phyloP scores from a whole-genome alignment of 345 rosid species.

The Pistacia integerrima region DNA sequence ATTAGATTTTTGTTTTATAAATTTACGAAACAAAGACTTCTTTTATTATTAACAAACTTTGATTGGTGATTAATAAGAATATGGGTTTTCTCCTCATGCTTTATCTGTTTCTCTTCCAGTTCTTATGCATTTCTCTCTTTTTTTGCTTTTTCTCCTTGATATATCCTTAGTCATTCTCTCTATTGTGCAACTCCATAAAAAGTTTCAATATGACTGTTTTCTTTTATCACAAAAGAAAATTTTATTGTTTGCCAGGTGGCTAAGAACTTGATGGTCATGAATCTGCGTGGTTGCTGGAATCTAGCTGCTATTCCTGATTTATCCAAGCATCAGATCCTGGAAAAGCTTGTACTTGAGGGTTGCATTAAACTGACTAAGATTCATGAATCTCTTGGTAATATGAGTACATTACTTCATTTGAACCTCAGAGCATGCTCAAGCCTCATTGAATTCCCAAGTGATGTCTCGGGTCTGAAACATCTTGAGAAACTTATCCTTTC shows the following conservation, averaged over 20 bases:
- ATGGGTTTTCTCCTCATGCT: background rate
- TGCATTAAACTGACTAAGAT: conserved; percentile 36
- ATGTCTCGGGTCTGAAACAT: conserved; percentile 42
- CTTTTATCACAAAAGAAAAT: background rate
- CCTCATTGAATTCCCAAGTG: conserved; percentile 42
- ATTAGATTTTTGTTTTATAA: no score
- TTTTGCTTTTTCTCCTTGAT: no score
- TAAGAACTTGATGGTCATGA: conserved; percentile 45
- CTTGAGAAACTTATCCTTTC: conserved; percentile 47
- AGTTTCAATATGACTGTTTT: background rate
- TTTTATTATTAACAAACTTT: no score
- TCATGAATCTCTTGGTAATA: conserved; percentile 42
- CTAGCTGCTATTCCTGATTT: conserved; percentile 47
- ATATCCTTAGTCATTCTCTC: no score
- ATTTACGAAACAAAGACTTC: no score
- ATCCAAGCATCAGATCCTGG: conserved; percentile 32
- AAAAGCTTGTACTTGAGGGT: conserved; percentile 41
- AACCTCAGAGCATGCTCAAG: conserved; percentile 39
- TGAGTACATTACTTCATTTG: conserved; percentile 34
- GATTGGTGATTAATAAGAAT: background rate
- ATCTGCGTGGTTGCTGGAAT: conserved; percentile 38
- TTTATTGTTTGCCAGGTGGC: conserved; percentile 30
- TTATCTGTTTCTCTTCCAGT: no score
- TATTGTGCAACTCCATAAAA: no score
- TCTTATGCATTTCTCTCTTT: no score